Base-by-base conservation (phyloP, 495 filamentous ascomycete species). In the Hypoxylon intermedium region DNA sequence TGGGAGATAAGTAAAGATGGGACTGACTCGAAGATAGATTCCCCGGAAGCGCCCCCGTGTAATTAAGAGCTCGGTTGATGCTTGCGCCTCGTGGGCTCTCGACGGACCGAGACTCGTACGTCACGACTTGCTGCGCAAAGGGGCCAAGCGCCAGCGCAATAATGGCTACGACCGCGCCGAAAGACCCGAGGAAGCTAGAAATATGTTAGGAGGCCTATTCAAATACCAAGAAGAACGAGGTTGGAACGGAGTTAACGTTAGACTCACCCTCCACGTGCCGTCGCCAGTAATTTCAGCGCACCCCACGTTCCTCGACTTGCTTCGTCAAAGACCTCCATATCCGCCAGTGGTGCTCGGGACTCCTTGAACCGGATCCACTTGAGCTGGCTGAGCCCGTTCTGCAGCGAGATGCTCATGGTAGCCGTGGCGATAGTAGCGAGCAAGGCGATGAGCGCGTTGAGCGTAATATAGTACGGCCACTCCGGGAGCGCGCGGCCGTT, bases 331-430 rank as follows among this genome's bases (percentile, higher is more conserved):
- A 67, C 44, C 20, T 75, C 69, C 57, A 82, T 71, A 33, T 81
- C 78, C 6, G 65, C 68, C 5, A 83, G 56, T 15, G 70, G 71
- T 28, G 74, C 69, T 6, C 67, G 58, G n/a, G 65, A 58, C 21
- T 72, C 47, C 53, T 53, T 71, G 63, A 79, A 81, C 67, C 78
- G 79, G 12, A 75, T 74, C 77, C 77, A 80, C 56, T 82, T 82
- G 0, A 81, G 59, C 60, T 80, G 78, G 5, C 72, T 71, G 18
- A 82, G 49, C 0, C 64, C 71, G 33, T 75, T 73, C 2, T 71
- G 69, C 11, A 81, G 60, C 4, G 73, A 62, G 13, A 78, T 71
- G 15, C 71, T 67, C 74, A 82, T 64, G 15, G 59, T 53, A n/a
- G 75, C 67, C 42, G 76, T 76, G 45, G 73, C 72, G 5, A 77